Evolutionary conservation across 176 grass and related monocot genomes (phyloP), one percentile per base, ranked within the genome.

Genomic region (Eleusine coracana): DNA sequence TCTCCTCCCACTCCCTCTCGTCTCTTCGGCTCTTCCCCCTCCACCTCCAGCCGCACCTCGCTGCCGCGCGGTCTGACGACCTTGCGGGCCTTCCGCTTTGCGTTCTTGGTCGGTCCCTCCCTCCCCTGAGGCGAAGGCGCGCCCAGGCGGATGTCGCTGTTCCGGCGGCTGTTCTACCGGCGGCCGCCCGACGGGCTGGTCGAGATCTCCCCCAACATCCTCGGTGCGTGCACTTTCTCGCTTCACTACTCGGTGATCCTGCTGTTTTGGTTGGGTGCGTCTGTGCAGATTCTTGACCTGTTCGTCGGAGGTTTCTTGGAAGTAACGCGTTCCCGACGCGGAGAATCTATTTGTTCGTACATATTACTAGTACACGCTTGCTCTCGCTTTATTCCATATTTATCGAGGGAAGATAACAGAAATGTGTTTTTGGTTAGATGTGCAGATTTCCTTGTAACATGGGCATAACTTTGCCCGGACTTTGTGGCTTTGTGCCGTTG

Each of bases 131-230:
- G 64, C 15, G 50, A 14, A 23, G n/a, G 66, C 63, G 44, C 31
- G 62, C 25, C 49, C 50, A 16, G 18, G 71, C 54, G 81, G 77
- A 88, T 98, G 96, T 78, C 89, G 84, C 73, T 98, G 74, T 98
- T 98, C 79, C 91, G 90, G 70, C 92, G 93, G 91, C 82, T 95
- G 71, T 98, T 98, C 91, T 91, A 89, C 85, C 82, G 91, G 85
- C 85, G 90, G 74, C 89, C 89, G 87, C 93, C 96, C 48, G 79
- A 91, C 36, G 87, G 93, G 73, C 87, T 98, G 82, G 85, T 95
- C 56, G 96, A 95, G 91, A 95, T 98, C 71, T 93, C 96, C 85
- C 77, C 71, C 79, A 88, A 88, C 77, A 92, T 98, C 62, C 86
- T 93, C 23, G 91, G 96, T 98, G 86, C 73, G 87, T 66, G 28